Evolutionary conservation across 495 filamentous ascomycete species (phyloP), one percentile per base, ranked within the genome.

Genomic region (Trypethelium eluteriae): DNA sequence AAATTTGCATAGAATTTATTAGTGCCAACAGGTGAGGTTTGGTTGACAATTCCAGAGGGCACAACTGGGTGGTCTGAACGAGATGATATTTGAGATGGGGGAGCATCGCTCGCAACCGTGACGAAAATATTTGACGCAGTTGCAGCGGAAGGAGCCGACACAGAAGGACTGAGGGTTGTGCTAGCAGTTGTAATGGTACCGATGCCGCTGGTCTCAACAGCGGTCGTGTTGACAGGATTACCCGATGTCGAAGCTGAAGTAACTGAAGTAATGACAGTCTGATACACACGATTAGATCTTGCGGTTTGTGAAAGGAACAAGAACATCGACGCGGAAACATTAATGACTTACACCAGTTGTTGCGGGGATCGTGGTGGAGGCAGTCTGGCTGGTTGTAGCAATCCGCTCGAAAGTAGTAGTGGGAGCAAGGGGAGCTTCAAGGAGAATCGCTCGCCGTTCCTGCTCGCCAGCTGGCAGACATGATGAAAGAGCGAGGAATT

Each of bases 1-100:
- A 96, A 86, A 62, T 95, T 96, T 63, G 86, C 86, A 72, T 96
- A 96, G 76, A 96, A 98, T 71, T 96, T 97, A 76, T 97, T 95
- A 12, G 92, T 94, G 62, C 84, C 79, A 68, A 90, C 81, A 0
- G 88, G 89, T 1, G 71, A 75, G 2, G 76, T 74, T 25, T 83
- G 77, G 64, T 72, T 70, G n/a, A 70, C 63, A 38, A 78, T 75
- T 7, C 69, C 70, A 16, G 71, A 46, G 12, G 70, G 66, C 32
- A 72, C 65, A 2, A 77, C 75, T 4, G 74, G 74, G 62, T 79
- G 76, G 57, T 76, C 76, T 10, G 64, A 64, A n/a, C 74, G 67
- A 5, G 63, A 62, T 35, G 67, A 50, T n/a, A 79, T 71, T 50
- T 76, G 70, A 14, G 72, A 34, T 1, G 75, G 76, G 18, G 75